phyloP scores from a whole-genome alignment of 148 eudicot genomes.

The Vaccinium darrowii region DNA sequence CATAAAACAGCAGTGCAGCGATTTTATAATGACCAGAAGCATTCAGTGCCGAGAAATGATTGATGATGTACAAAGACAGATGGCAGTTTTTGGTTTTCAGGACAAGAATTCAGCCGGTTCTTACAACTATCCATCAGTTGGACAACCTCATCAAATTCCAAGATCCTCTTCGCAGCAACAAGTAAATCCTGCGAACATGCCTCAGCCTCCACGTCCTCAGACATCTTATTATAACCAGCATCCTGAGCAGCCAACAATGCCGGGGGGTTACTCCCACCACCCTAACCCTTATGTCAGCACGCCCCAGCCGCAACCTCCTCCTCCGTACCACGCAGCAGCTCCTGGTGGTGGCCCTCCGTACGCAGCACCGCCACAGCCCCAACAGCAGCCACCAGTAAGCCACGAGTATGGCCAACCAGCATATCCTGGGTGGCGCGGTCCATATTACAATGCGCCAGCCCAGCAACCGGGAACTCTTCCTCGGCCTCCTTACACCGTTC shows the following conservation, averaged over 20 bases:
- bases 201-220: constrained; percentile 51
- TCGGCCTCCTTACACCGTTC: constrained; percentile 77
- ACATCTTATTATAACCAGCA: constrained; percentile 49
- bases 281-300: constrained; percentile 41
- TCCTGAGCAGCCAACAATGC: constrained; percentile 48
- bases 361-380: constrained; percentile 47
- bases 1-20: constrained; percentile 90
- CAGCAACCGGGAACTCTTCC: constrained; percentile 77
- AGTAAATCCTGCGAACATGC: constrained; percentile 34
- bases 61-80: constrained; percentile 77
- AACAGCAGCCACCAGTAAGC: constrained; percentile 48
- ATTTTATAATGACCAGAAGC: constrained; percentile 90
- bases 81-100: constrained; percentile 84
- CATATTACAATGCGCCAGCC: constrained; percentile 63
- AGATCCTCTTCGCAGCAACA: constrained; percentile 53
- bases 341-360: constrained; percentile 37
- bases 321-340: constrained; percentile 44
- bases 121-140: constrained; percentile 61
- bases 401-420: constrained; percentile 92
- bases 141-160: constrained; percentile 55
- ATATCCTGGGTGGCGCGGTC: constrained; percentile 92
- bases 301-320: constrained; percentile 52
- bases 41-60: constrained; percentile 97
- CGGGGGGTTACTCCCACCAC: constrained; percentile 44
- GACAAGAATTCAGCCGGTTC: constrained; percentile 47